Base-by-base conservation (phyloP, 2,329 filamentous ascomycete genomes). In the Neopestalotiopsis clavispora region DNA sequence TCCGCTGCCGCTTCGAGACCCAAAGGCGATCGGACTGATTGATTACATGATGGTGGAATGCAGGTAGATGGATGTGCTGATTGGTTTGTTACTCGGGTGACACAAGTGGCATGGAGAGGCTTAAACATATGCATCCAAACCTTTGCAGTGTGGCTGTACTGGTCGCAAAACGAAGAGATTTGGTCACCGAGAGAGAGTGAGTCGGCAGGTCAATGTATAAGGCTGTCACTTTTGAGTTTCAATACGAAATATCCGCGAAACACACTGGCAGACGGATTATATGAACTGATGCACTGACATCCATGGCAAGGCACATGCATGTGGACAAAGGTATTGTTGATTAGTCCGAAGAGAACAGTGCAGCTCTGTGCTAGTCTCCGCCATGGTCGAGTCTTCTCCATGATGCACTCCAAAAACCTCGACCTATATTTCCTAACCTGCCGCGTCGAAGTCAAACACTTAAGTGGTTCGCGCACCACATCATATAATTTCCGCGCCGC, bases 141-240 rank as follows among this genome's bases (percentile, higher is more conserved):
- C 49, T 32, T 28, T 45, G 20, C 40, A 64, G 61, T 9, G 61
- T 64, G 61, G 61, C 61, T 64, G 61, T 64, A 64, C 61, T 28
- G 23, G 40, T n/a, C 6, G 3, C 2, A 52, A 5, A n/a, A 9
- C 17, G 17, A 49, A 49, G n/a, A 49, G 3, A 28, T 28, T 49
- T 49, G 42, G 14, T 14, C 42, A 49, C 42, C 42, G 42, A 49
- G 42, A 49, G 13, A 5, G 20, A n/a, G 17, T 52, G 45, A 20
- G n/a, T 52, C 45, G 9, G 45, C 45, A 52, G 20, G 45, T 52
- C n/a, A 17, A 38, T 7, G 45, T 28, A 17, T 52, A 17, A 52
- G n/a, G 45, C 45, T 52, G 45, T 52, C 45, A 52, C 45, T 52
- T 52, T 52, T 20, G 45, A 52, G 45, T 52, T 52, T 52, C 14